phyloP scores from a whole-genome alignment of 2,329 filamentous ascomycete species.

The Aspergillus glaucus region DNA sequence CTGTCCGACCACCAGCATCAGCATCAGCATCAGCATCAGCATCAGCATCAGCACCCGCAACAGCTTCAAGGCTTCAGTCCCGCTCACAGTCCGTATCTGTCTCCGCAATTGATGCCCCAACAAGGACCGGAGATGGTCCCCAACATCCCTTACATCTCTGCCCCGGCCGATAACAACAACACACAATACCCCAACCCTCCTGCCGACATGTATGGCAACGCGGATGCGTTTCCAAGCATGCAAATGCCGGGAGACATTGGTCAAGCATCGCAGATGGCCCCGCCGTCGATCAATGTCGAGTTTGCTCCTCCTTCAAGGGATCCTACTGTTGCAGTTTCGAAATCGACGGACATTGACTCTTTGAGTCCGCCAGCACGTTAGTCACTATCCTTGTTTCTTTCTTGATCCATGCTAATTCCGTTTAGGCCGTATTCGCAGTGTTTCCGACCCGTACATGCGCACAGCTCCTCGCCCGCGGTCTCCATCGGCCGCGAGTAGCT shows the following conservation, averaged over 20 bases:
- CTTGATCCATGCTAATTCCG: conserved; percentile 12
- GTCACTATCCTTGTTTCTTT: conserved; percentile 6
- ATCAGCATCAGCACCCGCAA: conserved; percentile 30
- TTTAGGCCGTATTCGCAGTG: conserved; percentile 51
- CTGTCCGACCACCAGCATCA: conserved; percentile 56
- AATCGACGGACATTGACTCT: conserved; percentile 65
- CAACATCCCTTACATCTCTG: conserved; percentile 40
- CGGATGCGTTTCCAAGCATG: conserved; percentile 37
- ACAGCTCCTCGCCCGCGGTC: conserved; percentile 35
- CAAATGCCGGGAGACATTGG: conserved; percentile 55
- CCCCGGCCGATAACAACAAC: conserved; percentile 28
- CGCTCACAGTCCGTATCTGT: conserved; percentile 65
- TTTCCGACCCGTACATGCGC: conserved; percentile 55
- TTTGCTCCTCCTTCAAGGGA: conserved; percentile 70
- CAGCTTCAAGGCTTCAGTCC: conserved; percentile 51
- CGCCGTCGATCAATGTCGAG: conserved; percentile 93
- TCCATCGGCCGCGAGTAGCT: conserved; percentile 25
- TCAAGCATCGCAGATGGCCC: conserved; percentile 69
- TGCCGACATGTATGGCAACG: conserved; percentile 47
- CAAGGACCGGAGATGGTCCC: conserved; percentile 58
- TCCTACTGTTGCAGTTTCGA: conserved; percentile 60
- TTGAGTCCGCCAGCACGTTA: conserved; percentile 67
- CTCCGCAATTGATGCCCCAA: conserved; percentile 61
- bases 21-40: too few species aligned
- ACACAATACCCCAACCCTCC: conserved; percentile 44